Percentiles rank a stretch among this genome's conserved stretches.
Evolutionary conservation across 176 grass and related monocot species (phyloP).

Genomic region (Aegilops bicornis): DNA sequence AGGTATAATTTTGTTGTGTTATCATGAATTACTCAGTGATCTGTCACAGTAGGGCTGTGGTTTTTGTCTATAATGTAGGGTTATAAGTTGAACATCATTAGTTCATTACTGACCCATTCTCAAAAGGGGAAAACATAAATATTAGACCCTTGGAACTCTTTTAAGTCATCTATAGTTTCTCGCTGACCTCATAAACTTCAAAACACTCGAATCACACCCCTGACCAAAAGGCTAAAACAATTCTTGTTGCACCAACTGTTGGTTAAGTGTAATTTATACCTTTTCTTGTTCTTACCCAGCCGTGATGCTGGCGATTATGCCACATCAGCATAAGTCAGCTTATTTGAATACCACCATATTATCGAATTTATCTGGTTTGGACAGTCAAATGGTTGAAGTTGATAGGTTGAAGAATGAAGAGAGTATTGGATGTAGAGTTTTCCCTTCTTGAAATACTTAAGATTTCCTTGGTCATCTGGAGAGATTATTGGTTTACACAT

Average conservation of each 20-base stretch:
- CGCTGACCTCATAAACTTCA: not conserved
- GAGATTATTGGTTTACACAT: not conserved
- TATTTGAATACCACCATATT: not conserved
- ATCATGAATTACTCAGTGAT: not conserved
- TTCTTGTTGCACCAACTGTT: not conserved
- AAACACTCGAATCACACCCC: not conserved
- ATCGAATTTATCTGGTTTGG: not conserved
- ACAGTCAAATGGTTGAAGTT: not conserved
- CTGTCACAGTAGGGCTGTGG: not conserved
- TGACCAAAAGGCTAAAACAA: not conserved
- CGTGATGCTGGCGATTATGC: not conserved
- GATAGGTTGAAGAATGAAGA: not conserved
- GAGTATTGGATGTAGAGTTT: not conserved
- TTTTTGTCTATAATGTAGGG: slow-evolving; percentile 11
- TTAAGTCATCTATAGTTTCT: not conserved
- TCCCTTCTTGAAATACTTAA: not conserved
- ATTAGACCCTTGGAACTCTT: not conserved
- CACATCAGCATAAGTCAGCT: not conserved
- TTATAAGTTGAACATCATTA: not conserved
- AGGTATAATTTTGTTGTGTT: slow-evolving; percentile 59
- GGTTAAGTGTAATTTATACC: not conserved
- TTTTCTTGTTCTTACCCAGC: not conserved
- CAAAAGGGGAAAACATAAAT: not conserved
- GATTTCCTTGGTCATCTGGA: not conserved
- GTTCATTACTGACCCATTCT: not conserved